Conservation (phyloP, 257 asterid species). For the Ligustrum vulgare region DNA sequence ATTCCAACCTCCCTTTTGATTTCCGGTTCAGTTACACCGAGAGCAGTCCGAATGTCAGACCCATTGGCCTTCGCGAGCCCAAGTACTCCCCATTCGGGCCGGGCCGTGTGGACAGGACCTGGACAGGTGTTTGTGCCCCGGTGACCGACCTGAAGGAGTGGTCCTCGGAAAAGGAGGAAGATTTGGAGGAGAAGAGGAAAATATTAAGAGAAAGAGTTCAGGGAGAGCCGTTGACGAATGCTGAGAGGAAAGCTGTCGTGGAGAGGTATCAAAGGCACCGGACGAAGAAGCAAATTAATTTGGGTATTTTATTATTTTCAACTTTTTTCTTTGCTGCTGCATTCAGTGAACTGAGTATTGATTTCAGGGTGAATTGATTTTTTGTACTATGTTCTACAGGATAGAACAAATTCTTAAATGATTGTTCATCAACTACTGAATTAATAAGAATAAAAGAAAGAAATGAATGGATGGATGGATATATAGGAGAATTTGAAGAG, state of each 20-base stretch:
- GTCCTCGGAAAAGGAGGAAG: constrained; percentile 46
- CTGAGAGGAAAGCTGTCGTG: constrained; percentile 74
- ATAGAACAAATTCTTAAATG: not conserved
- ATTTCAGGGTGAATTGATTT: not conserved
- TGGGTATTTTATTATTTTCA: constrained; percentile 46
- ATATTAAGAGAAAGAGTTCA: constrained; percentile 50
- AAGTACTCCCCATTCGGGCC: constrained; percentile 98
- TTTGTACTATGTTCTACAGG: not conserved
- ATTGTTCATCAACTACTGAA: not conserved
- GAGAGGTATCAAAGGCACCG: constrained; percentile 67
- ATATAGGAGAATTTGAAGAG: not conserved
- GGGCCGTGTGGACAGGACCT: constrained; percentile 62
- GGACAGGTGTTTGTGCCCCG: constrained; percentile 99
- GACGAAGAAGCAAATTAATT: constrained; percentile 77
- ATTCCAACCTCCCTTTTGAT: constrained; percentile 80
- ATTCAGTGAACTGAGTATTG: constrained; percentile 7
- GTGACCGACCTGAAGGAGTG: constrained; percentile 74
- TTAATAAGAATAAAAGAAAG: not conserved
- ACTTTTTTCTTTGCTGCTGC: not conserved
- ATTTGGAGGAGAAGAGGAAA: constrained; percentile 74
- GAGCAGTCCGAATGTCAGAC: constrained; percentile 60
- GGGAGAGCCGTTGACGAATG: constrained; percentile 70
- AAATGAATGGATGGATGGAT: not conserved
- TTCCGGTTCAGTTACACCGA: constrained; percentile 97
- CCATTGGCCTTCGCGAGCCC: constrained; percentile 91